These are phyloP conservation scores for Schwanniomyces sp. DNA, from an alignment of 805 yeast genomes.

Conservation along the genomic window DNA sequence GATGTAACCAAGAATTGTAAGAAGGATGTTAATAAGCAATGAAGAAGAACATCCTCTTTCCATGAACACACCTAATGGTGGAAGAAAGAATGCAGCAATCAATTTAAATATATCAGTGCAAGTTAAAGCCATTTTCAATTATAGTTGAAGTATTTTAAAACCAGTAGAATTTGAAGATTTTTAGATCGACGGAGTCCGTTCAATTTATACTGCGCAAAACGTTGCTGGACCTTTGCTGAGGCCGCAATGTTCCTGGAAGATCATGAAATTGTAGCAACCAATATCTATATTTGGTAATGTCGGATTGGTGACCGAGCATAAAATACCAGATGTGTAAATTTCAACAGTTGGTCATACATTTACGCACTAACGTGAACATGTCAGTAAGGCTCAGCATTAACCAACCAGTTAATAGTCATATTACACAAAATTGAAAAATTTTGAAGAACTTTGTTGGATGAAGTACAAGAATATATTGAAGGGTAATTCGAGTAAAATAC, in stretches of 20 bases:
- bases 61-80: conserved; percentile 63
- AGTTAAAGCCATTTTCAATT: conserved; percentile 44
- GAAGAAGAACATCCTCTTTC: conserved; percentile 54
- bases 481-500: neutral
- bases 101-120: conserved; percentile 54
- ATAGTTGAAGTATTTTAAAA: neutral
- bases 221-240: neutral
- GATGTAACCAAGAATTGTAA: conserved; percentile 71
- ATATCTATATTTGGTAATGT: neutral
- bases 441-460: neutral
- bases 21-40: conserved; percentile 54
- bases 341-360: neutral
- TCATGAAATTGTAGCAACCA: neutral
- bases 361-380: neutral
- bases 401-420: neutral
- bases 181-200: no score
- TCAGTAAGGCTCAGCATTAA: neutral
- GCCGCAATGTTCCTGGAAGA: neutral
- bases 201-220: no score
- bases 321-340: no score
- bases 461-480: neutral
- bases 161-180: no score
- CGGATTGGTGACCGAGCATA: neutral
- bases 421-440: conserved; percentile 1
- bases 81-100: conserved; percentile 51